Evolutionary conservation across 306 rosid genomes (phyloP).

Genomic region (Vicia sativa): DNA sequence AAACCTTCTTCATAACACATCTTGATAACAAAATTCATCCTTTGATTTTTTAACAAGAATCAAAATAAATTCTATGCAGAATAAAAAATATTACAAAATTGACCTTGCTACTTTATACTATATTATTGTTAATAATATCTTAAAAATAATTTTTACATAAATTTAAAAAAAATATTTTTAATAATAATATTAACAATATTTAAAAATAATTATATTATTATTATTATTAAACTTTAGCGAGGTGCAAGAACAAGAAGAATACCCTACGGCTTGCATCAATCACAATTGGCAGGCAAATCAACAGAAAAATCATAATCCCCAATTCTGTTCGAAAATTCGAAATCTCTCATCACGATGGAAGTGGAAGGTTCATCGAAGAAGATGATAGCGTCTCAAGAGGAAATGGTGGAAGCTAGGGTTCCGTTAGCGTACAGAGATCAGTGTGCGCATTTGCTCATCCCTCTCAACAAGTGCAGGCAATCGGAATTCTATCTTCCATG

Average conservation of each 20-base stretch:
- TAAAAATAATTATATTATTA: no score
- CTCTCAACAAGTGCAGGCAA: constrained; percentile 93
- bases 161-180: no score
- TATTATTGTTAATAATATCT: no score
- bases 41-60: no score
- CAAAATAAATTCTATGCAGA: no score
- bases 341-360: constrained; percentile 1
- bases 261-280: not conserved
- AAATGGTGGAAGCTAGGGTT: constrained; percentile 87
- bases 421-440: constrained; percentile 86
- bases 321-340: not conserved
- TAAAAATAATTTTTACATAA: no score
- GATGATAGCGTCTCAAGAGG: constrained; percentile 95
- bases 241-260: not conserved
- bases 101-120: no score
- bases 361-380: constrained; percentile 82
- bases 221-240: no score
- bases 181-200: no score
- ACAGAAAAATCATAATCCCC: not conserved
- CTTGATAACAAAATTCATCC: no score
- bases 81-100: no score
- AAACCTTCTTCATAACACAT: no score
- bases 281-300: not conserved
- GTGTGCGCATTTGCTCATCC: constrained; percentile 89
- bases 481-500: constrained; percentile 85